phyloP scores from a whole-genome alignment of 805 yeast species.

The Saturnispora mendoncae region DNA sequence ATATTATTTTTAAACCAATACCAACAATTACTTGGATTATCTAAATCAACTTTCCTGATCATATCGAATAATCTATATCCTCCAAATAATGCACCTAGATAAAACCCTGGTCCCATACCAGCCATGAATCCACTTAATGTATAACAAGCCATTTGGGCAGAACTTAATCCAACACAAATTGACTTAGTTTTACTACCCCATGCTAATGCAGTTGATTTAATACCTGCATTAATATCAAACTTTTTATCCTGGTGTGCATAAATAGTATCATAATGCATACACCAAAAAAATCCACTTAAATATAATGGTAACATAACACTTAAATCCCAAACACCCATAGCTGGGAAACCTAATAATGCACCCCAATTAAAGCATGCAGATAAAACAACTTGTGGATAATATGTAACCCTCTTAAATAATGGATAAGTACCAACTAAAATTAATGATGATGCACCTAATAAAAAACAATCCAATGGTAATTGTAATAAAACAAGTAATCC shows the following conservation, averaged over 20 bases:
- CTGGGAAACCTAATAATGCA: conserved; percentile 87
- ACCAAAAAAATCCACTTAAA: conserved; percentile 76
- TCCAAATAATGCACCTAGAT: conserved; percentile 56
- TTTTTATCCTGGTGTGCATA: conserved; percentile 96
- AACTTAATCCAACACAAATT: conserved; percentile 53
- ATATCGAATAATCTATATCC: conserved; percentile 58
- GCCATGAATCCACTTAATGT: conserved; percentile 63
- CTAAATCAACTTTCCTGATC: conserved; percentile 68
- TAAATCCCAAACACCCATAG: conserved; percentile 79
- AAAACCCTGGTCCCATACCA: conserved; percentile 83
- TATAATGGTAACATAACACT: conserved; percentile 72
- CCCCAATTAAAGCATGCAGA: conserved; percentile 92
- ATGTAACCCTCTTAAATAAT: conserved; percentile 85
- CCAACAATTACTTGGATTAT: conserved; percentile 80
- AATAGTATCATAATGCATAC: conserved; percentile 91
- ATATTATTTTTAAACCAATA: conserved; percentile 68
- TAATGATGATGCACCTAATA: conserved; percentile 72
- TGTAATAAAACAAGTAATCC: conserved; percentile 66
- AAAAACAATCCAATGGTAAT: conserved; percentile 75
- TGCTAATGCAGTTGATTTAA: conserved; percentile 88
- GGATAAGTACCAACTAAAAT: conserved; percentile 83
- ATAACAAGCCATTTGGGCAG: conserved; percentile 57
- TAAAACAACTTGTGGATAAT: conserved; percentile 84
- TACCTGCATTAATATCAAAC: conserved; percentile 84
- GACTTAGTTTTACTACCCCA: conserved; percentile 82